Evolutionary conservation across 768 basidiomycete genomes (phyloP).

Genomic region (Pisolithus orientalis): DNA sequence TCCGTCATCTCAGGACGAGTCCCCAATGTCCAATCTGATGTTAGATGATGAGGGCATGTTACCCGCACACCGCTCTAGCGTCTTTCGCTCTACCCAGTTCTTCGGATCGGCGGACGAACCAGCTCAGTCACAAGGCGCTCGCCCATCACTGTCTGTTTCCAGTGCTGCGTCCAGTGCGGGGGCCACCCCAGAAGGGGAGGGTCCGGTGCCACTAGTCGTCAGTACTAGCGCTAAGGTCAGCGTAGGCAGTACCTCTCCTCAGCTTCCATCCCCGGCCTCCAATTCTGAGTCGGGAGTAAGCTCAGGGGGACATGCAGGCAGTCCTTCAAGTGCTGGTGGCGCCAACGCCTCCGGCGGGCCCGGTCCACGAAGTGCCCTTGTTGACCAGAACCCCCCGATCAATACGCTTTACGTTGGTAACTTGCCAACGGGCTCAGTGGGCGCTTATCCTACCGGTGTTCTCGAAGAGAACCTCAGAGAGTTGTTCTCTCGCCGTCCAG

Average conservation of each 20-base stretch:
- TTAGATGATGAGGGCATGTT: conserved; percentile 29
- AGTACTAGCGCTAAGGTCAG: conserved; percentile 37
- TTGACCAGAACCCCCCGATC: conserved; percentile 96
- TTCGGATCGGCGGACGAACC: conserved; percentile 24
- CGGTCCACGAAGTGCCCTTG: conserved; percentile 32
- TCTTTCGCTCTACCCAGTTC: conserved; percentile 21
- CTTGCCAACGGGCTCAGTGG: conserved; percentile 73
- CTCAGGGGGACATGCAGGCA: conserved; percentile 26
- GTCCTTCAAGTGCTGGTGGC: conserved; percentile 25
- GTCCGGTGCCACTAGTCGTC: conserved; percentile 33
- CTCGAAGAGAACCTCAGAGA: conserved; percentile 84
- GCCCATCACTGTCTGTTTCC: conserved; percentile 31
- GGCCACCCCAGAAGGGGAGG: conserved; percentile 34
- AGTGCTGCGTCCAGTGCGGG: conserved; percentile 38
- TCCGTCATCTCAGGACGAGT: conserved; percentile 21
- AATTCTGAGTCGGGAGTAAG: conserved; percentile 47
- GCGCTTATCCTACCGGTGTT: conserved; percentile 70
- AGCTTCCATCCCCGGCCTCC: conserved; percentile 71
- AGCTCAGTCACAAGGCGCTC: conserved; percentile 10
- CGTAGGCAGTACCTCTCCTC: conserved; percentile 48
- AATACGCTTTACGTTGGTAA: conserved; percentile 99
- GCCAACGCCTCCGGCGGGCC: conserved; percentile 15
- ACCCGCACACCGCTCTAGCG: conserved; percentile 24
- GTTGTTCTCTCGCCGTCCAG: conserved; percentile 71
- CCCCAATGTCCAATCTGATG: conserved; percentile 17